Evolutionary conservation across 2,329 filamentous ascomycete genomes (phyloP).

Genomic region (Beauveria varroae): DNA sequence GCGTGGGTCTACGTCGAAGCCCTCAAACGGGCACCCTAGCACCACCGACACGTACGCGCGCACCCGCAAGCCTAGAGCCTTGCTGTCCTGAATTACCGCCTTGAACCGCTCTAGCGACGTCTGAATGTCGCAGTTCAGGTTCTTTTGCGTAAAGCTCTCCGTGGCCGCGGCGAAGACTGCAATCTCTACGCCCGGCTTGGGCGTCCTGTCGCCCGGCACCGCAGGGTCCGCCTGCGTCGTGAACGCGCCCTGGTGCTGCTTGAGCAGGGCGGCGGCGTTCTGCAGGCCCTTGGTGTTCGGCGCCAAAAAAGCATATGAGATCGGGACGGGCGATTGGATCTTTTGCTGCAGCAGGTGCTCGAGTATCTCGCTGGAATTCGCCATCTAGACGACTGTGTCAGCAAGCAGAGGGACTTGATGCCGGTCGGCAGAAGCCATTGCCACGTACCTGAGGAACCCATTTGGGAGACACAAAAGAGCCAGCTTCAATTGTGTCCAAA

Average conservation of each 20-base stretch:
- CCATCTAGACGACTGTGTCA: conserved; percentile 50
- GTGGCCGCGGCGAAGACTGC: conserved; percentile 79
- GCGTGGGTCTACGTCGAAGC: conserved; percentile 55
- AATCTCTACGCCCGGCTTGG: conserved; percentile 54
- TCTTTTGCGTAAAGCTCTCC: conserved; percentile 71
- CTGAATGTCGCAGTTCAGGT: conserved; percentile 73
- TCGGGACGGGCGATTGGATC: conserved; percentile 43
- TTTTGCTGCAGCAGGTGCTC: conserved; percentile 55
- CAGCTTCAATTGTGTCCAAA: conserved; percentile 67
- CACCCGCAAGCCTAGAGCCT: conserved; percentile 57
- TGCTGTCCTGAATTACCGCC: conserved; percentile 62
- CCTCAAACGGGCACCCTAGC: conserved; percentile 71
- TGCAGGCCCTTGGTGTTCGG: conserved; percentile 69
- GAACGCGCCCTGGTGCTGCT: conserved; percentile 41
- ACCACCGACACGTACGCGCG: conserved; percentile 77
- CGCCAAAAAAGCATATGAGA: conserved; percentile 74
- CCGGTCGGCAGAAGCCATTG: background rate
- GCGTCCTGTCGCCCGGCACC: conserved; percentile 27
- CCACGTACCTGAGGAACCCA: conserved; percentile 71
- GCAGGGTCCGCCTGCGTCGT: conserved; percentile 42
- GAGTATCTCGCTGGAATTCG: conserved; percentile 68
- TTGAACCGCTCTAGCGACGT: conserved; percentile 64
- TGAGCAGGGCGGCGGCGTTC: conserved; percentile 49
- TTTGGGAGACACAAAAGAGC: conserved; percentile 76
- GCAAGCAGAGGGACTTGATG: background rate